These are phyloP conservation scores for Durotheca rogersii DNA, from an alignment of 495 filamentous ascomycete genomes.

Conservation along the genomic window DNA sequence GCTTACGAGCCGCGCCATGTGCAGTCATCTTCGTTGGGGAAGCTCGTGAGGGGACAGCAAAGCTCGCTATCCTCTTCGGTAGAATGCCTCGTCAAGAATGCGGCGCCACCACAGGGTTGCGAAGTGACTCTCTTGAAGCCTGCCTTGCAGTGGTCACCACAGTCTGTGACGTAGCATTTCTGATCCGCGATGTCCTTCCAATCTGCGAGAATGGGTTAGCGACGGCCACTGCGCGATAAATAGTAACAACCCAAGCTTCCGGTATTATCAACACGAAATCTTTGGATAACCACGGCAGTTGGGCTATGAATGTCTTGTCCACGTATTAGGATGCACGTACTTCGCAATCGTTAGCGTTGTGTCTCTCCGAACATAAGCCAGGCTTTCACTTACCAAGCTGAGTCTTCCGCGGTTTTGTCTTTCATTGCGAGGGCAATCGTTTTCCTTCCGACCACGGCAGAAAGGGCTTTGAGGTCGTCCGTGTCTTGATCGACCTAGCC, in stretches of 20 bases:
- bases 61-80: constrained; percentile 5
- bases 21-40: not conserved
- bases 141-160: constrained; percentile 14
- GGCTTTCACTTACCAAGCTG: too few relatives aligned
- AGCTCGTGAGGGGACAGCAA: constrained; percentile 1
- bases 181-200: not conserved
- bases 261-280: too few relatives aligned
- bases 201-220: too few relatives aligned
- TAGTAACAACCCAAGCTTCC: too few relatives aligned
- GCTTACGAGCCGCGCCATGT: not conserved
- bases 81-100: not conserved
- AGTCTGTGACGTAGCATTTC: constrained; percentile 13
- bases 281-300: too few relatives aligned
- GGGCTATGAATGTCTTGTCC: too few relatives aligned
- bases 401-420: too few relatives aligned
- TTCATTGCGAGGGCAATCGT: not conserved
- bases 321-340: too few relatives aligned
- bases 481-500: constrained; percentile 37
- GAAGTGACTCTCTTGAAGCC: constrained; percentile 11
- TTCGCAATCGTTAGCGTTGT: too few relatives aligned
- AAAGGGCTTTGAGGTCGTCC: constrained; percentile 9
- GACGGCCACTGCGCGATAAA: too few relatives aligned
- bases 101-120: constrained; percentile 4
- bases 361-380: too few relatives aligned
- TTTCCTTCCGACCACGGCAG: not conserved